Conservation (phyloP, 1,284 basidiomycete species). For the Ustilago loliicola region DNA sequence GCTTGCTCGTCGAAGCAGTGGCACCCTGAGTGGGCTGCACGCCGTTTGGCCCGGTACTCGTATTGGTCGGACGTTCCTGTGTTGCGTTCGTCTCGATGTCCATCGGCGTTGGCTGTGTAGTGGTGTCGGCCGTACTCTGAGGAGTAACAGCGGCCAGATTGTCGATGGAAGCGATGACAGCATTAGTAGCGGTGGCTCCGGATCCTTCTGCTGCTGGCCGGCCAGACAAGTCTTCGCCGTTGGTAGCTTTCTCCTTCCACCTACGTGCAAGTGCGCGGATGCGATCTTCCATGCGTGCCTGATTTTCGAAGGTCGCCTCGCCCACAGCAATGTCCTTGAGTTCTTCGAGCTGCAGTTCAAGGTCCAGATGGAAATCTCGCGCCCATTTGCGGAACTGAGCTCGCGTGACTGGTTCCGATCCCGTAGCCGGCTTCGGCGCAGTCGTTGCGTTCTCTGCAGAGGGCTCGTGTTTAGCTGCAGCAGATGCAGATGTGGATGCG, state of each 20-base stretch:
- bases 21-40: not conserved
- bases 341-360: slow-evolving; percentile 37
- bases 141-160: not conserved
- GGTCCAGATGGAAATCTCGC: slow-evolving; percentile 10
- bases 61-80: not conserved
- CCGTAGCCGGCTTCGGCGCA: not conserved
- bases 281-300: slow-evolving; percentile 27
- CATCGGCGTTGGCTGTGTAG: slow-evolving; percentile 19
- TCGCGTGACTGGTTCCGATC: slow-evolving; percentile 13
- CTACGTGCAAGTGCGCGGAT: slow-evolving; percentile 17
- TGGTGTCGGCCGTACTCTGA: not conserved
- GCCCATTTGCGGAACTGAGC: slow-evolving; percentile 32
- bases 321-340: slow-evolving; percentile 27
- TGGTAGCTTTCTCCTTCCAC: slow-evolving; percentile 12
- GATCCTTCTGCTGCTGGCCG: not conserved
- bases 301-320: slow-evolving; percentile 27
- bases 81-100: slow-evolving; percentile 12
- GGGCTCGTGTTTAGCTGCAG: not conserved
- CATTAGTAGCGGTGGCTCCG: not conserved
- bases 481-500: not conserved
- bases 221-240: not conserved
- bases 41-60: not conserved
- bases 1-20: not conserved
- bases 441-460: not conserved
- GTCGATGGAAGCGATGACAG: not conserved